Conservation (phyloP, 2,329 filamentous ascomycete species). For the Aureobasidium sp. region DNA sequence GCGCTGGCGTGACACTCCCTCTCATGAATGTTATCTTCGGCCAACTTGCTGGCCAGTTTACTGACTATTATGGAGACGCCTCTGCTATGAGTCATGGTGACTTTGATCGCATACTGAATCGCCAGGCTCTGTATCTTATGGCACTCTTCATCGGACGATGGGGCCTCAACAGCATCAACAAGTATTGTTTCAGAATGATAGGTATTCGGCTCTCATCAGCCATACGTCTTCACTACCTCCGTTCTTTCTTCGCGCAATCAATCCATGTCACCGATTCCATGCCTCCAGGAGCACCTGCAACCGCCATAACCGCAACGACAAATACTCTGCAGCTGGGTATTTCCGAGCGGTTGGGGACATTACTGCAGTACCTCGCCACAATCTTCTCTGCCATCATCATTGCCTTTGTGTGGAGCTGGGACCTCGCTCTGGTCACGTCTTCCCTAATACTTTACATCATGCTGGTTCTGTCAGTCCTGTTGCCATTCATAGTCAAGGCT, state of each 20-base stretch:
- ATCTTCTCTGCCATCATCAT: constrained; percentile 61
- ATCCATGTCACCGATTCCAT: constrained; percentile 57
- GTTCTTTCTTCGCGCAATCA: constrained; percentile 54
- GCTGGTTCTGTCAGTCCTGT: constrained; percentile 22
- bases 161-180: constrained; percentile 56
- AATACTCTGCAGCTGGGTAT: constrained; percentile 61
- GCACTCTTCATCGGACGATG: constrained; percentile 60
- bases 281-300: constrained; percentile 55
- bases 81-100: constrained; percentile 20
- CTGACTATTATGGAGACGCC: constrained; percentile 46
- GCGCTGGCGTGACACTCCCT: constrained; percentile 55
- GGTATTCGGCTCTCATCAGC: constrained; percentile 58
- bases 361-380: constrained; percentile 55
- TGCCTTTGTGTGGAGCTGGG: constrained; percentile 57
- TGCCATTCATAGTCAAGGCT: background rate
- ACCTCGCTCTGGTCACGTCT: constrained; percentile 57
- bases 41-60: constrained; percentile 55
- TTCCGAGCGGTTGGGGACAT: constrained; percentile 64
- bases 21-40: constrained; percentile 59
- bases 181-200: constrained; percentile 57
- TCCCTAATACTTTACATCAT: constrained; percentile 49
- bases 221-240: constrained; percentile 54
- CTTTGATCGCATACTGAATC: constrained; percentile 39
- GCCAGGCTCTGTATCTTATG: constrained; percentile 51
- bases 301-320: constrained; percentile 59